Conservation (phyloP, 176 grass and related monocot genomes). For the Triticum dicoccoides region DNA sequence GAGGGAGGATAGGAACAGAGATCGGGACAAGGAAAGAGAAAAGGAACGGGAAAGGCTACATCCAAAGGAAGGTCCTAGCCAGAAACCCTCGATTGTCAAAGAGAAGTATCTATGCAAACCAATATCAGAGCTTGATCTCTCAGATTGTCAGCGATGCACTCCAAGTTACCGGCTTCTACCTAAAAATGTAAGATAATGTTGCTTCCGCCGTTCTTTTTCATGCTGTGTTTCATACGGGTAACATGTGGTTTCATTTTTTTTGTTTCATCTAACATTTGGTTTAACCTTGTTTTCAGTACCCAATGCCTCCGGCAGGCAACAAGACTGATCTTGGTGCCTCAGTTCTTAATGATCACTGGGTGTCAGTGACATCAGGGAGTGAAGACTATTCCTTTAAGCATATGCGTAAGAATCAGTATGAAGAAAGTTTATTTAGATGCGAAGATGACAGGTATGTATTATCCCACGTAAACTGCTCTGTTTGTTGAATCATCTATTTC, state of each 20-base stretch:
- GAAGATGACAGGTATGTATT: slow-evolving; percentile 90
- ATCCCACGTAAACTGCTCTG: slow-evolving; percentile 7
- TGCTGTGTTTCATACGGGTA: background rate
- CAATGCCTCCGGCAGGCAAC: slow-evolving; percentile 79
- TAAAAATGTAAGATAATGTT: slow-evolving; percentile 68
- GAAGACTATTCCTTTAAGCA: slow-evolving; percentile 99
- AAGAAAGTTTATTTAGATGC: slow-evolving; percentile 98
- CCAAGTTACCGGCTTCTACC: slow-evolving; percentile 96
- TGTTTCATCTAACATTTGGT: slow-evolving; percentile 20
- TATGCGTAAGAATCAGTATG: slow-evolving; percentile 99
- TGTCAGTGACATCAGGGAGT: slow-evolving; percentile 98
- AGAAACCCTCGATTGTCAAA: slow-evolving; percentile 68
- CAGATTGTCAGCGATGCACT: slow-evolving; percentile 84
- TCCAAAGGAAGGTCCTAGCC: slow-evolving; percentile 57
- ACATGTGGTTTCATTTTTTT: background rate
- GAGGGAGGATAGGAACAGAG: slow-evolving; percentile 67
- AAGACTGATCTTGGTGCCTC: slow-evolving; percentile 77
- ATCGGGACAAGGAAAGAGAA: slow-evolving; percentile 73
- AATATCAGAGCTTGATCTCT: slow-evolving; percentile 95
- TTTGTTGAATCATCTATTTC: background rate
- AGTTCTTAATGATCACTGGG: slow-evolving; percentile 90
- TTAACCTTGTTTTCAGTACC: slow-evolving; percentile 54
- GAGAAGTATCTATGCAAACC: slow-evolving; percentile 94
- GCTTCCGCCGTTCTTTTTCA: background rate
- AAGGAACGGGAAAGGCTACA: slow-evolving; percentile 54